Percentiles rank a stretch among this genome's conserved stretches.
Evolutionary conservation across 805 yeast genomes (phyloP).

Genomic region (Yamadazyma sp.): DNA sequence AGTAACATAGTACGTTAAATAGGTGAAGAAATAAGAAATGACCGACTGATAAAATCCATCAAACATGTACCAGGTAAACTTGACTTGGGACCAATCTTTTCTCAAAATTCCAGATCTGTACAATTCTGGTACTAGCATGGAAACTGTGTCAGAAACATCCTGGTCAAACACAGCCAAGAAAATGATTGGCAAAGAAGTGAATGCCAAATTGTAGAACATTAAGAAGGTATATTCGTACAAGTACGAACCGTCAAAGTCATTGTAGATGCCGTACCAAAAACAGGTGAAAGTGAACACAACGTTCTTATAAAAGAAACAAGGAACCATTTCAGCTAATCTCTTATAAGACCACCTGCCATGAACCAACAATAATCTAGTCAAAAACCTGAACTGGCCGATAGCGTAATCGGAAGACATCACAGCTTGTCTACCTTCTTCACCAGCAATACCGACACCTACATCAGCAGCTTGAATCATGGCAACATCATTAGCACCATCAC

Average conservation of each 20-base stretch:
- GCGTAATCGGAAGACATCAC: slow-evolving; percentile 87
- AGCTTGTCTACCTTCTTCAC: slow-evolving; percentile 85
- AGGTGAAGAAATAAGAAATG: slow-evolving; percentile 67
- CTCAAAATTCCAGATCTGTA: slow-evolving; percentile 68
- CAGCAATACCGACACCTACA: slow-evolving; percentile 84
- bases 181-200: slow-evolving; percentile 77
- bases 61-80: slow-evolving; percentile 59
- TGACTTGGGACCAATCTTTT: slow-evolving; percentile 57
- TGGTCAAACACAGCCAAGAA: slow-evolving; percentile 73
- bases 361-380: slow-evolving; percentile 62
- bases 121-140: slow-evolving; percentile 67
- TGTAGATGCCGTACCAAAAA: slow-evolving; percentile 75
- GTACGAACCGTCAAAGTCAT: slow-evolving; percentile 72
- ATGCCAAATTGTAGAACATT: slow-evolving; percentile 77
- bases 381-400: slow-evolving; percentile 72
- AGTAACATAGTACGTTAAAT: slow-evolving; percentile 47
- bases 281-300: slow-evolving; percentile 69
- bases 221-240: slow-evolving; percentile 75
- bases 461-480: slow-evolving; percentile 88
- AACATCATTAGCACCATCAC: slow-evolving; percentile 86
- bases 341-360: slow-evolving; percentile 87
- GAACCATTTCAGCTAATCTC: slow-evolving; percentile 73
- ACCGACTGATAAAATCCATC: slow-evolving; percentile 76
- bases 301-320: slow-evolving; percentile 76
- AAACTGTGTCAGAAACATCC: slow-evolving; percentile 65